Evolutionary conservation across 495 filamentous ascomycete genomes (phyloP).

Genomic region (Hypomontagnella monticulosa): DNA sequence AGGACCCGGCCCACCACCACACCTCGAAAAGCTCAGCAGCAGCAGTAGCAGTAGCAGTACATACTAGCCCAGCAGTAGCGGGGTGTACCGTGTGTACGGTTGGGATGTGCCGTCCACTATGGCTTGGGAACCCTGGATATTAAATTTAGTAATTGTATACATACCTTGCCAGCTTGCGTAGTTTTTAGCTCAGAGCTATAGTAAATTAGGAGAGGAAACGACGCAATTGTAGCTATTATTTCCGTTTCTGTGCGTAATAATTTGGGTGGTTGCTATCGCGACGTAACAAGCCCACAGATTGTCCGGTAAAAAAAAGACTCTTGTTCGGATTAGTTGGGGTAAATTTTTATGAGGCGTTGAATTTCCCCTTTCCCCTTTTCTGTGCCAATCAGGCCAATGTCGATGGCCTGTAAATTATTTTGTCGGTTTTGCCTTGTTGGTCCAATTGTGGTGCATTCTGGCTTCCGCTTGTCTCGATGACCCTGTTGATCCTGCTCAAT

Average conservation of each 20-base stretch:
- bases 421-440: slow-evolving; percentile 29
- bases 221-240: slow-evolving; percentile 5
- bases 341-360: slow-evolving; percentile 32
- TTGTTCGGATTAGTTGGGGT: slow-evolving; percentile 44
- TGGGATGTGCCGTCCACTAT: too few relatives aligned
- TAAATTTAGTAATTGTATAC: slow-evolving; percentile 14
- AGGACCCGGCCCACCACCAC: slow-evolving; percentile 25
- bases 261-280: slow-evolving; percentile 26
- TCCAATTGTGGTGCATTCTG: slow-evolving; percentile 29
- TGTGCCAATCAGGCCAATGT: slow-evolving; percentile 11
- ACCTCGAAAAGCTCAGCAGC: slow-evolving; percentile 20
- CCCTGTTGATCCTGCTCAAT: slow-evolving; percentile 39
- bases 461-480: slow-evolving; percentile 25
- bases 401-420: slow-evolving; percentile 22
- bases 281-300: slow-evolving; percentile 33
- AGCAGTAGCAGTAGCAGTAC: slow-evolving; percentile 9
- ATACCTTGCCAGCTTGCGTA: slow-evolving; percentile 10
- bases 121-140: too few relatives aligned
- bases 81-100: neutral
- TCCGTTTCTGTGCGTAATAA: slow-evolving; percentile 17
- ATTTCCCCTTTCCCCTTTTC: slow-evolving; percentile 28
- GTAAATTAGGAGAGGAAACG: neutral
- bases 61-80: too few relatives aligned
- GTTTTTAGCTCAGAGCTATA: neutral
- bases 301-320: slow-evolving; percentile 28